phyloP scores from a whole-genome alignment of 2,329 filamentous ascomycete species.

The Kalmusia sp. region DNA sequence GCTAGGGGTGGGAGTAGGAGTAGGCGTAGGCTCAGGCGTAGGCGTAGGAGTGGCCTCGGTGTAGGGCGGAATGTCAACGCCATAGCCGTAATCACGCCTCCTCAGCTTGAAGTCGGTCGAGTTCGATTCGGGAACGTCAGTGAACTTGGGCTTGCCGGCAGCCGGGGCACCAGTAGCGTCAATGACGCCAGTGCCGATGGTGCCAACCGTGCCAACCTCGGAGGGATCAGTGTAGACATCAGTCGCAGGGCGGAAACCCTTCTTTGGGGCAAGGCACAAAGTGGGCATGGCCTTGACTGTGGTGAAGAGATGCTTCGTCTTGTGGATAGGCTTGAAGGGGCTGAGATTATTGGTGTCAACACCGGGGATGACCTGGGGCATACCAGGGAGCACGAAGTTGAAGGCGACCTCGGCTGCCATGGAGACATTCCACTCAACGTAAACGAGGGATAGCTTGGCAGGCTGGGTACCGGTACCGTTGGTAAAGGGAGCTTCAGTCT shows the following conservation, averaged over 20 bases:
- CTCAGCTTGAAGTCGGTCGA: constrained; percentile 3
- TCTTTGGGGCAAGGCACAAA: constrained; percentile 22
- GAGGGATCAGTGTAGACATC: constrained; percentile 10
- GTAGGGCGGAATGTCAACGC: constrained; percentile 5
- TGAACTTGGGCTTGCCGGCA: background rate
- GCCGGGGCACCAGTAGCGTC: too few species aligned
- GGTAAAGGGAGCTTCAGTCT: constrained; percentile 10
- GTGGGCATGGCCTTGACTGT: constrained; percentile 27
- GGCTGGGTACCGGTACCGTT: constrained; percentile 6
- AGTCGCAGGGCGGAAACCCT: constrained; percentile 11
- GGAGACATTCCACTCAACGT: constrained; percentile 34
- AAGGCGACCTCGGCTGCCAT: constrained; percentile 27
- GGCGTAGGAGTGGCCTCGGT: constrained; percentile 1
- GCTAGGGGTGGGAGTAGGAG: background rate
- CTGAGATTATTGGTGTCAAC: constrained; percentile 1
- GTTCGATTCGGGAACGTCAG: too few species aligned
- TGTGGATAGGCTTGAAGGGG: constrained; percentile 13
- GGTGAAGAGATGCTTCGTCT: constrained; percentile 26
- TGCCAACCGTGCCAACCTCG: background rate
- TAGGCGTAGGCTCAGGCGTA: background rate
- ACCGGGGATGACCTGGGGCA: constrained; percentile 23
- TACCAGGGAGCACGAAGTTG: constrained; percentile 25
- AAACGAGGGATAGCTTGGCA: constrained; percentile 23
- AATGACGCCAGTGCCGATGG: background rate
- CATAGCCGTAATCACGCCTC: constrained; percentile 8